Percentiles rank a stretch among this genome's conserved stretches.
Evolutionary conservation across 2,329 filamentous ascomycete genomes (phyloP).

Genomic region (Talaromyces pinophilus): DNA sequence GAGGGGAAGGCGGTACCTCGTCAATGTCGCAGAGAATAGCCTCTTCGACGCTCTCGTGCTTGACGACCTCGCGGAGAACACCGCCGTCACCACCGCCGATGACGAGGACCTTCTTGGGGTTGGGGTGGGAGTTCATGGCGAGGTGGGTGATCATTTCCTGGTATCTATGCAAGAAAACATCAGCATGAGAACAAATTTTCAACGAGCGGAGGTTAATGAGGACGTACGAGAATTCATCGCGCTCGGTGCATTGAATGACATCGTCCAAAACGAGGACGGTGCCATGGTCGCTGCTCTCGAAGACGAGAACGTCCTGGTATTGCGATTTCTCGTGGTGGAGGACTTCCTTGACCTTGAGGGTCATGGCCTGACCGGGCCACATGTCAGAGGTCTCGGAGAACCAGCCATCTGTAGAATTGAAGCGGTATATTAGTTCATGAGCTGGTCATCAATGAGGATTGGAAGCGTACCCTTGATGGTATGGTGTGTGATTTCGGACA

Average conservation of each 20-base stretch:
- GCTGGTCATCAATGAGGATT: too few species aligned
- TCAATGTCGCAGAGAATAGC: slow-evolving; percentile 98
- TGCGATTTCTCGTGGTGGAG: slow-evolving; percentile 98
- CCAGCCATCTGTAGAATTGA: slow-evolving; percentile 82
- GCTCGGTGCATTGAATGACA: slow-evolving; percentile 97
- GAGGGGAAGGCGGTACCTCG: slow-evolving; percentile 60
- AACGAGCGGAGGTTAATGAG: background rate
- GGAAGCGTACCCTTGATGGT: slow-evolving; percentile 69
- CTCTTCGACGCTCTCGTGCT: slow-evolving; percentile 96
- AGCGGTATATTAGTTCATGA: background rate
- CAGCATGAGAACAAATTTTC: background rate
- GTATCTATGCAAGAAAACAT: slow-evolving; percentile 56
- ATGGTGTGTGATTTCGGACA: slow-evolving; percentile 72
- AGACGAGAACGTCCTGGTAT: slow-evolving; percentile 99
- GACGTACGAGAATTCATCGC: slow-evolving; percentile 85
- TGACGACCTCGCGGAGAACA: slow-evolving; percentile 97
- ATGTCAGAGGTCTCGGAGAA: slow-evolving; percentile 98
- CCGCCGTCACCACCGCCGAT: slow-evolving; percentile 97
- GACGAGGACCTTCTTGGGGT: slow-evolving; percentile 97
- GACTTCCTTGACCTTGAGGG: slow-evolving; percentile 94
- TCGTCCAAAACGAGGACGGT: slow-evolving; percentile 97
- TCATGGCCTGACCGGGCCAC: slow-evolving; percentile 99
- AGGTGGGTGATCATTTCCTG: slow-evolving; percentile 99
- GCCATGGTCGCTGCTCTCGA: slow-evolving; percentile 96
- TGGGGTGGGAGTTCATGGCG: slow-evolving; percentile 96